Base-by-base conservation (phyloP, 352 stramenopile genomes). In the Phytophthora pini region DNA sequence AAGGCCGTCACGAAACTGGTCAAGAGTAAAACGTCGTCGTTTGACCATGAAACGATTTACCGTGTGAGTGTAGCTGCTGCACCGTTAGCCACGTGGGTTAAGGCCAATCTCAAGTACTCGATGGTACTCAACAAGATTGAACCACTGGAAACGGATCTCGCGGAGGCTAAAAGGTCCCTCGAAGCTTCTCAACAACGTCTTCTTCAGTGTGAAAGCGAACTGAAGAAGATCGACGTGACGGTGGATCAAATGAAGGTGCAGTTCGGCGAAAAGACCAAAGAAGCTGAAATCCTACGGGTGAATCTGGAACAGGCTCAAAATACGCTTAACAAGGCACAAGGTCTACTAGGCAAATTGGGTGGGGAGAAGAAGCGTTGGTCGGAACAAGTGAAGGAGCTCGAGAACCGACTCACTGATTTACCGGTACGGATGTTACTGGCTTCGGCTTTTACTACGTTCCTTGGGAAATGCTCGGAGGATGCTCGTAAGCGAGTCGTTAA, bases 41-140 rank as follows among this genome's bases (percentile, higher is more conserved):
- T 99, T 58, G 95, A 99, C 32, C 80, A 97, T 38, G 88, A 97
- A 26, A 97, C 87, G 0, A 99, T 99, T 61, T 96, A 97, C 41
- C 88, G 95, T 17, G 95, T 98, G 12, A 97, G 87, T 65, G 89
- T 98, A 2, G 96, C 96, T 3, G 95, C 95, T 2, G 96, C 94
- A 15, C 96, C 96, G 5, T 79, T 99, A 3, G 96, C 96, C 0
- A 93, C 87, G 5, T 99, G 96, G 96, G 95, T 98, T 24, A 98
- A 98, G 51, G 95, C 95, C 29, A 98, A 98, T 65, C 70, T 98
- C 9, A 92, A 97, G 58, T 99, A 98, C 68, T 95, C 84, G 13
- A 93, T 97, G 68, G 95, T 99, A 29, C 81, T 99, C 17, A 97
- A 98, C 68, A 98, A 98, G 67, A 98, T 99, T 36, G 84, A 97